Percentiles rank a stretch among this genome's conserved stretches.
These are phyloP conservation scores for Cucurbita pepo DNA, from an alignment of 306 rosid species.

Conservation along the genomic window DNA sequence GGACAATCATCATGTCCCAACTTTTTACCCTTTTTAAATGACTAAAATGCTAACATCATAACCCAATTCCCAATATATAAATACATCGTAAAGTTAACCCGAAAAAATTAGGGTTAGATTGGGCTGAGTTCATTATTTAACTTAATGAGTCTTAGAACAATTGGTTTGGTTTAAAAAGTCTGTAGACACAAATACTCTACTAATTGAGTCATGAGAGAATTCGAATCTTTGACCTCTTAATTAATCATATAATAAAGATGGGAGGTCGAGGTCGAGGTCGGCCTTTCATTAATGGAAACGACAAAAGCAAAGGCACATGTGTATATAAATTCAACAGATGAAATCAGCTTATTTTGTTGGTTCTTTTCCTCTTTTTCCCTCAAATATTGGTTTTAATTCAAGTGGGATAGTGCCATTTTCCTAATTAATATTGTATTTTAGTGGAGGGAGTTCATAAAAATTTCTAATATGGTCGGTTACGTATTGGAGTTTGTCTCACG, in stretches of 20 bases:
- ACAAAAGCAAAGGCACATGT: neutral
- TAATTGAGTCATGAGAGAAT: no score
- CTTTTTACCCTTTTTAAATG: no score
- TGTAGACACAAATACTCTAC: no score
- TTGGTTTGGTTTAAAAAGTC: no score
- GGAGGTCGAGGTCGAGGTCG: neutral
- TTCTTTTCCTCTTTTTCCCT: neutral
- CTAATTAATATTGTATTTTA: neutral
- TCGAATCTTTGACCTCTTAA: no score
- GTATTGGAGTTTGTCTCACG: fast-evolving
- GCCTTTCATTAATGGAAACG: conserved; percentile 4
- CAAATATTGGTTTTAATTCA: neutral
- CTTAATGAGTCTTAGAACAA: no score
- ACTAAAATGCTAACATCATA: no score
- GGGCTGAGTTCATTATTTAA: no score
- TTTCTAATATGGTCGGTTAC: neutral
- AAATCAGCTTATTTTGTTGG: neutral
- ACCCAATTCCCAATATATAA: no score
- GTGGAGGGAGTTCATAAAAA: neutral
- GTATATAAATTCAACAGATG: neutral
- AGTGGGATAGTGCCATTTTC: neutral
- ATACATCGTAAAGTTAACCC: no score
- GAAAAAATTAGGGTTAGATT: no score
- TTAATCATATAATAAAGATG: neutral
- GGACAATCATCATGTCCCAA: neutral